Evolutionary conservation across 768 basidiomycete genomes (phyloP), one percentile per base, ranked within the genome.

Genomic region (Rhodosporidiobolus odoratus): DNA sequence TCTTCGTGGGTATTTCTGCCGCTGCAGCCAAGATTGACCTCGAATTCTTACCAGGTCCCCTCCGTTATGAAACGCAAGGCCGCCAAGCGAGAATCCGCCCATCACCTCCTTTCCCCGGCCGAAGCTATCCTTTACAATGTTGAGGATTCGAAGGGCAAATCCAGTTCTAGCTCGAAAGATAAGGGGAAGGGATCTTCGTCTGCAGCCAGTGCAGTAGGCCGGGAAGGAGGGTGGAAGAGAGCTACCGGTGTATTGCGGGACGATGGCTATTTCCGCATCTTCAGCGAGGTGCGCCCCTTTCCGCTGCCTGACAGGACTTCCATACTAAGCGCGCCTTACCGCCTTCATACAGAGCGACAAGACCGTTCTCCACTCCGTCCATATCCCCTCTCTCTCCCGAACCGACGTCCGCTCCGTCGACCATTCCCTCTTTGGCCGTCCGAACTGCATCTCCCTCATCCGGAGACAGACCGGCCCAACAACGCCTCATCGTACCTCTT

Each of bases 331-430:
- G 43, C 10, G 16, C 1, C 35, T 59, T 2, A 0, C 27, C 45
- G 10, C 3, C n/a, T n/a, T n/a, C n/a, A n/a, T n/a, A 34, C 60
- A 66, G 65, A 57, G 60, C 50, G 74, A 75, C 43, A 71, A 64
- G 21, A 35, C 62, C 34, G 57, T 75, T 43, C 43, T 75, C 1
- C 70, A 69, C 53, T 59, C 67, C 16, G 59, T 75, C 2, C 68
- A 68, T 47, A 69, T 75, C 25, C 62, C 69, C 21, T 66, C 64
- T 2, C 56, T 41, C 67, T 35, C 40, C 32, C 87, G 90, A 75
- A 89, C 89, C 38, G 91, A 92, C 77, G 87, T 94, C 69, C 86
- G 89, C n/a, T 83, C 82, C 43, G 84, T 85, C 37, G 89, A 93
- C 77, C 83, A 83, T 60, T 91, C 91, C 1, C 78, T 92, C 12